A percentile compares a stretch with the other conserved stretches of the same genome.
phyloP scores from a whole-genome alignment of 352 stramenopile genomes.

The Phytophthora syringae region DNA sequence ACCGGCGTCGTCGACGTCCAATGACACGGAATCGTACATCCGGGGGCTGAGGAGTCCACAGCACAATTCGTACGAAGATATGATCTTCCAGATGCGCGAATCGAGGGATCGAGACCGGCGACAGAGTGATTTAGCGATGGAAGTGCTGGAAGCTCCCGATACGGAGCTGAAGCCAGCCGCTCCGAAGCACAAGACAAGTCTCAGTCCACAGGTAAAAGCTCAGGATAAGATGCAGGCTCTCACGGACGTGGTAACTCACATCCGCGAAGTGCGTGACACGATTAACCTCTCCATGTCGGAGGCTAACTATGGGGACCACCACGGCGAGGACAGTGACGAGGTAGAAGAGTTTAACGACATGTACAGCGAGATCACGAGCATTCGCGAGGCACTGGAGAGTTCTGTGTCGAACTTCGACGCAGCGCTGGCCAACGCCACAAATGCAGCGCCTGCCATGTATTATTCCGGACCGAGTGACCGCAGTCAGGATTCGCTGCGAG shows the following conservation, averaged over 20 bases:
- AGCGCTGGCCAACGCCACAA: constrained; percentile 51
- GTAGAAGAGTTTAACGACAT: constrained; percentile 54
- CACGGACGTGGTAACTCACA: constrained; percentile 67
- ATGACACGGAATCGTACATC: constrained; percentile 64
- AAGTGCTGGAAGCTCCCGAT: constrained; percentile 33
- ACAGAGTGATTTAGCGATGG: constrained; percentile 43
- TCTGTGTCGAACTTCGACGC: constrained; percentile 61
- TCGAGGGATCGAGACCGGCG: constrained; percentile 49
- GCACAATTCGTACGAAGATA: constrained; percentile 68
- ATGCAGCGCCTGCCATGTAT: constrained; percentile 41
- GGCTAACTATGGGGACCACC: constrained; percentile 36
- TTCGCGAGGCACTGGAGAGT: constrained; percentile 59
- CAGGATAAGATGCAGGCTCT: constrained; percentile 64
- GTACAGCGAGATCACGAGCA: constrained; percentile 59
- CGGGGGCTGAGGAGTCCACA: constrained; percentile 49
- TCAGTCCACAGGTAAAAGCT: constrained; percentile 27
- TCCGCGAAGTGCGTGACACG: constrained; percentile 68
- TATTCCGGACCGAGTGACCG: constrained; percentile 35
- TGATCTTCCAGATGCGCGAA: constrained; percentile 66
- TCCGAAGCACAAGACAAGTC: no score
- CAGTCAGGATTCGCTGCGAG: constrained; percentile 26
- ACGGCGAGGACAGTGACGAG: constrained; percentile 41
- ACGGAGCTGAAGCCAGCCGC: constrained; percentile 29
- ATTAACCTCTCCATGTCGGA: constrained; percentile 76
- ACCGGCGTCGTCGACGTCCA: constrained; percentile 57